Evolutionary conservation across 2,329 filamentous ascomycete species (phyloP), one percentile per base, ranked within the genome.

Genomic region (Paecilomyces fulvus): DNA sequence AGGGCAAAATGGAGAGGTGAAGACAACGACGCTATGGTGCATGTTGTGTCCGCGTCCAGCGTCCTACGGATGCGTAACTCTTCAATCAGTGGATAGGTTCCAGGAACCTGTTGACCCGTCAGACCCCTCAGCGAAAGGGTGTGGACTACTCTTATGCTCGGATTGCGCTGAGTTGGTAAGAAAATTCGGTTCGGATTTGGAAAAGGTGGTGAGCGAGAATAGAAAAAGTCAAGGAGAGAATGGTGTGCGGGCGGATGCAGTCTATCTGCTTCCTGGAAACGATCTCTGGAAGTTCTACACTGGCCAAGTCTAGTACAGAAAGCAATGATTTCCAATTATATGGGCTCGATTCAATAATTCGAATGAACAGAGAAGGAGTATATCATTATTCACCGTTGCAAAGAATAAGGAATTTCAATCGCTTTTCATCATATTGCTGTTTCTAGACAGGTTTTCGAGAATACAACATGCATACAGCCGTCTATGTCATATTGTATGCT

Each of bases 11-110:
- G 14, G 37, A 43, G 14, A 43, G 3, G 37, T n/a, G 14, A 43
- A 43, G 14, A 43, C 37, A 8, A 9, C 14, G 14, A 17, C 37
- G 5, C n/a, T 60, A 5, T 77, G 73, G 71, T 79, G 77, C 59
- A 65, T 65, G 3, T 51, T 79, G 1, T 79, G 77, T 53, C 68
- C 69, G 2, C 63, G 63, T 10, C 68, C 73, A 1, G 76, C 75
- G 0, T 66, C 66, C 2, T 72, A 70, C 37, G 61, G 62, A 20
- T 79, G 76, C 54, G 50, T 57, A 4, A 56, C 56, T 0, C 28
- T 51, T 4, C 61, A 66, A n/a, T 20, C 23, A 0, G 23, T 59
- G 0, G 54, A 58, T 43, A 55, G 55, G 11, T 64, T 58, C 30
- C 57, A 56, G 46, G 55, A 60, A 14, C 54, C 60, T 7, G 49